Evolutionary conservation across 2,329 filamentous ascomycete genomes (phyloP), one percentile per base, ranked within the genome.

Genomic region (Colletotrichum limetticola): DNA sequence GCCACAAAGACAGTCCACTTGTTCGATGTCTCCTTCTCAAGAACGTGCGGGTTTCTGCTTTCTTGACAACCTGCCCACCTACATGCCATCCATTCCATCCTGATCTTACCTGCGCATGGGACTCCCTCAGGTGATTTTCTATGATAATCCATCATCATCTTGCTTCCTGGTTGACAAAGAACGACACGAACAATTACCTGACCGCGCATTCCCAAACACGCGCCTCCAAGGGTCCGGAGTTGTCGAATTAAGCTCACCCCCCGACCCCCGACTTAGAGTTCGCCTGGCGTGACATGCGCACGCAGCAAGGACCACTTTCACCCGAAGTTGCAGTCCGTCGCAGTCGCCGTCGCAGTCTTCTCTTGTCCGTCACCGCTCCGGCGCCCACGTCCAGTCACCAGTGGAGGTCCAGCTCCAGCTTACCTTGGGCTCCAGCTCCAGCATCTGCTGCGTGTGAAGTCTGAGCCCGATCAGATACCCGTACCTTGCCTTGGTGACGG

Each of bases 191-290:
- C 11, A 35, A 35, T 35, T 63, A 22, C 30, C 49, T 52, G 42
- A 11, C 12, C 28, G 4, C 22, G 7, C n/a, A 49, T 49, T 49
- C 24, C 8, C 24, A 52, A 24, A 30, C 61, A 16, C 19, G 5
- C 19, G 8, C 24, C 46, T 53, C 61, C 12, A 26, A 53, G n/a
- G 24, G 35, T 56, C 19, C 19, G 16, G 53, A 70, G 70, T 70
- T 70, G 70, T 70, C 66, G 60, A 72, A 72, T 42, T 72, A 72
- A 72, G 70, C 66, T 72, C 70, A 66, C 70, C 53, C 70, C 66
- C 66, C 66, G 55, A 37, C 66, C 37, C 66, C 30, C 49, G 55
- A 61, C 37, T 61, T 70, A 56, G 53, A 62, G 60, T 70, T 61
- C 24, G 55, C 32, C 55, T 70, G 66, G 66, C 60, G 49, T 69